Evolutionary conservation across 495 filamentous ascomycete genomes (phyloP).

Genomic region (Podospora tetraspora): DNA sequence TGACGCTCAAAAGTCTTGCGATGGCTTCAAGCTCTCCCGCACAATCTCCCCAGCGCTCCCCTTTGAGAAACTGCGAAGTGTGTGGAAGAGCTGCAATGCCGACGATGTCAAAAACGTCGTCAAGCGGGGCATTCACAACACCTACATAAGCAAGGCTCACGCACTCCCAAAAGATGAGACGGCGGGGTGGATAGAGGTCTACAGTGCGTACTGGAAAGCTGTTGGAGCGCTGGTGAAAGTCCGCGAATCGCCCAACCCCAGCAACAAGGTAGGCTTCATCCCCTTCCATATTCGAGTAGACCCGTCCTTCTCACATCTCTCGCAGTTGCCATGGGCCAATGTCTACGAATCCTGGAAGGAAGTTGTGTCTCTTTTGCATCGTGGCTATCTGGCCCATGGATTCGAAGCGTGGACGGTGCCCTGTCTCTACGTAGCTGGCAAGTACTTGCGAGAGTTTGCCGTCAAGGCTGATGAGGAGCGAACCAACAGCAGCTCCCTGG

Average conservation of each 20-base stretch:
- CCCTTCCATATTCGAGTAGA: not conserved
- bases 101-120: slow-evolving; percentile 52
- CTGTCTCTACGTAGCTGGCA: slow-evolving; percentile 77
- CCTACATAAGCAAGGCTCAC: slow-evolving; percentile 32
- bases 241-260: slow-evolving; percentile 33
- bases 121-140: slow-evolving; percentile 53
- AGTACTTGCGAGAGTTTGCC: slow-evolving; percentile 78
- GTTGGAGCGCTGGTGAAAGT: slow-evolving; percentile 59
- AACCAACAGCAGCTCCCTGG: slow-evolving; percentile 43
- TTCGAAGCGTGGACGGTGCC: slow-evolving; percentile 86
- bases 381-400: slow-evolving; percentile 62
- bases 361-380: slow-evolving; percentile 60
- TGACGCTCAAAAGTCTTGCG: slow-evolving; percentile 46
- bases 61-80: slow-evolving; percentile 50
- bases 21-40: slow-evolving; percentile 62
- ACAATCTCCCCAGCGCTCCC: slow-evolving; percentile 64
- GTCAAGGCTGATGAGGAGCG: slow-evolving; percentile 74
- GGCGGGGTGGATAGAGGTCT: slow-evolving; percentile 76
- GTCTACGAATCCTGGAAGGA: slow-evolving; percentile 87
- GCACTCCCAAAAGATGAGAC: slow-evolving; percentile 56
- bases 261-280: slow-evolving; percentile 30
- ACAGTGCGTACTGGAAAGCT: slow-evolving; percentile 75
- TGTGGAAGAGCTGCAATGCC: slow-evolving; percentile 60
- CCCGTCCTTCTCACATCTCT: slow-evolving; percentile 7
- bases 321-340: slow-evolving; percentile 57